Evolutionary conservation across 495 filamentous ascomycete genomes (phyloP).

Genomic region (Penicillium diatomitis): DNA sequence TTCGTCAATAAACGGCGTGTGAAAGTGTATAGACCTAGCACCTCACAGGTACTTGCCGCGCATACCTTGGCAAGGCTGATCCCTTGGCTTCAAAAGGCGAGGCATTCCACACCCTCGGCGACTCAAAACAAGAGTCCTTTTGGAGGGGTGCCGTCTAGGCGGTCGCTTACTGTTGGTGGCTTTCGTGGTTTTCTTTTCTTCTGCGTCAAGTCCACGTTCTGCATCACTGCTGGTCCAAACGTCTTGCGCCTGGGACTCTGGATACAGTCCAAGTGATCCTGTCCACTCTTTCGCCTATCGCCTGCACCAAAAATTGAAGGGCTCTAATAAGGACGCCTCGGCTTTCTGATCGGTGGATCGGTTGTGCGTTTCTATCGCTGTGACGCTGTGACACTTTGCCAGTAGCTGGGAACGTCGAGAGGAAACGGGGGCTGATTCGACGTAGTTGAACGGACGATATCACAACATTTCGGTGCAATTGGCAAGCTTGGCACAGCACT

Average conservation of each 20-base stretch:
- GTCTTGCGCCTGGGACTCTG: conserved; percentile 15
- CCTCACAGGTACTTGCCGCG: background rate
- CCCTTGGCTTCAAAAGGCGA: conserved; percentile 8
- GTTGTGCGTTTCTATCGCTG: too few species aligned
- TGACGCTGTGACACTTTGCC: too few species aligned
- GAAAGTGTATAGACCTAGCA: too few species aligned
- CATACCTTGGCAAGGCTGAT: conserved; percentile 17
- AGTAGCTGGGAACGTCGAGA: too few species aligned
- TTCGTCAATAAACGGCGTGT: too few species aligned
- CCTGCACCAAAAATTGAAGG: conserved; percentile 6
- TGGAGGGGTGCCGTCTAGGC: conserved; percentile 15
- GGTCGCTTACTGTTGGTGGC: conserved; percentile 12
- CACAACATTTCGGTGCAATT: background rate
- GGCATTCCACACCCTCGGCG: conserved; percentile 20
- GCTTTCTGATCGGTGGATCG: background rate
- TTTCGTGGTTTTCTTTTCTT: conserved; percentile 4
- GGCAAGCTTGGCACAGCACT: too few species aligned
- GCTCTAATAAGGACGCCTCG: background rate
- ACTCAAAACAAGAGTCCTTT: conserved; percentile 17
- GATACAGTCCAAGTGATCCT: conserved; percentile 19
- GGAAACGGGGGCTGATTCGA: too few species aligned
- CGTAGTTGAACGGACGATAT: too few species aligned
- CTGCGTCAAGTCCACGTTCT: conserved; percentile 11
- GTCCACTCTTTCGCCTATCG: conserved; percentile 21
- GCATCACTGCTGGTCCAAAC: conserved; percentile 1